Conservation (phyloP, 257 asterid genomes). For the Fraxinus americana region DNA sequence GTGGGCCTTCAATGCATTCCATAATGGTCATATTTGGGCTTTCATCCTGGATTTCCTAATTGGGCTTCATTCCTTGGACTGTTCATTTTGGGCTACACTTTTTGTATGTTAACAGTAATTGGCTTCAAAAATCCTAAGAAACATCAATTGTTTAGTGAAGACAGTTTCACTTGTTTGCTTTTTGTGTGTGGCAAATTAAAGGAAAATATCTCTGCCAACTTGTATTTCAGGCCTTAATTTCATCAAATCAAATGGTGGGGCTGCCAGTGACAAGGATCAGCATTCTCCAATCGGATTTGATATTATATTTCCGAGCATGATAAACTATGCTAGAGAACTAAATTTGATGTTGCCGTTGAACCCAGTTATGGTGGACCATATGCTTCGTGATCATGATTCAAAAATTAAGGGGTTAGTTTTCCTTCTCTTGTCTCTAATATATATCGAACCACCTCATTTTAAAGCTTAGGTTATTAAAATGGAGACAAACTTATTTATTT, state of each 20-base stretch:
- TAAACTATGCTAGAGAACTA: slow-evolving; percentile 28
- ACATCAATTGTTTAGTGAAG: not conserved
- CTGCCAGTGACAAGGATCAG: slow-evolving; percentile 22
- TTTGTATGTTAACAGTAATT: too few relatives aligned
- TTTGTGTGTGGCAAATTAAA: not conserved
- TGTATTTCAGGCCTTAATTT: slow-evolving; percentile 36
- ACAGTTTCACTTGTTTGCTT: not conserved
- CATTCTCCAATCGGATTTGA: slow-evolving; percentile 39
- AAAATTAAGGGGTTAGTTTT: slow-evolving; percentile 30
- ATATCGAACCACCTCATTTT: not conserved
- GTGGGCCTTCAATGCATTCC: too few relatives aligned
- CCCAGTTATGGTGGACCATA: not conserved
- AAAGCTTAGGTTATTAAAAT: too few relatives aligned
- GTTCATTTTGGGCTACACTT: too few relatives aligned
- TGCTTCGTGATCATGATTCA: slow-evolving; percentile 18
- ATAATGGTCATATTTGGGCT: too few relatives aligned
- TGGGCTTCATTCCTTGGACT: too few relatives aligned
- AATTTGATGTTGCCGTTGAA: slow-evolving; percentile 30
- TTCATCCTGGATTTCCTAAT: too few relatives aligned
- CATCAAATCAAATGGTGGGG: slow-evolving; percentile 22
- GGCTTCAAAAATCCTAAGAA: too few relatives aligned
- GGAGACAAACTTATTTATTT: too few relatives aligned
- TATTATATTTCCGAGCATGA: slow-evolving; percentile 34
- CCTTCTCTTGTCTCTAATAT: not conserved
- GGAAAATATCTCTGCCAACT: not conserved